Base-by-base conservation (phyloP, 805 yeast species). In the Grigorovia yakushimaensis region DNA sequence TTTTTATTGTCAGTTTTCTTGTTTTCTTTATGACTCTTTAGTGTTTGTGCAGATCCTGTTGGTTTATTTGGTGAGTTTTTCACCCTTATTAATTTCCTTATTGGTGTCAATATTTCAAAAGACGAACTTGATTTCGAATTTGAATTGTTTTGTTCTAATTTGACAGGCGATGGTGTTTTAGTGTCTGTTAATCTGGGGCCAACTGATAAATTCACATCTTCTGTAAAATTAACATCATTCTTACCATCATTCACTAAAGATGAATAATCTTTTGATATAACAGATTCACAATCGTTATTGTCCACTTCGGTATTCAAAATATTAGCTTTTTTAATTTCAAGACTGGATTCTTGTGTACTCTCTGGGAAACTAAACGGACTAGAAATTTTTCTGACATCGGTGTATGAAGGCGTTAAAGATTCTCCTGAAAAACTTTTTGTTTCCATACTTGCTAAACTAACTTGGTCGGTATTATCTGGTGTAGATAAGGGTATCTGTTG, bases 101-200 rank as follows among this genome's bases (percentile, higher is more conserved):
- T 54, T 15, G 63, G 62, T 2, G 63, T 55, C 13, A 57, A 56
- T 17, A 59, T 47, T 17, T 51, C 54, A 37, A 57, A 51, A 2
- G 62, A 56, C 11, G 57, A 51, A 22, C 13, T 41, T 1, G 43
- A 41, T 18, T 18, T n/a, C 19, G 20, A 27, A 19, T 35, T 27
- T 6, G 18, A 37, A 11, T 23, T 30, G 13, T 22, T 27, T 15
- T 30, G 23, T 11, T 13, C 6, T 41, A 41, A 10, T 18, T 27
- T 41, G 2, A 18, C 8, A 10, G 43, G 43, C 5, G 43, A 41
- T 4, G 19, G 30, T 27, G 38, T 27, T 27, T 27, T 27, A 15
- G 9, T 15, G 10, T 27, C 9, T 27, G 33, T 27, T 7, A 15
- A 10, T 4, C 13, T 4, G 33, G 33, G 13, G 13, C 33, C 9